phyloP scores from a whole-genome alignment of 495 filamentous ascomycete genomes.

The Penicillium cataractarum region DNA sequence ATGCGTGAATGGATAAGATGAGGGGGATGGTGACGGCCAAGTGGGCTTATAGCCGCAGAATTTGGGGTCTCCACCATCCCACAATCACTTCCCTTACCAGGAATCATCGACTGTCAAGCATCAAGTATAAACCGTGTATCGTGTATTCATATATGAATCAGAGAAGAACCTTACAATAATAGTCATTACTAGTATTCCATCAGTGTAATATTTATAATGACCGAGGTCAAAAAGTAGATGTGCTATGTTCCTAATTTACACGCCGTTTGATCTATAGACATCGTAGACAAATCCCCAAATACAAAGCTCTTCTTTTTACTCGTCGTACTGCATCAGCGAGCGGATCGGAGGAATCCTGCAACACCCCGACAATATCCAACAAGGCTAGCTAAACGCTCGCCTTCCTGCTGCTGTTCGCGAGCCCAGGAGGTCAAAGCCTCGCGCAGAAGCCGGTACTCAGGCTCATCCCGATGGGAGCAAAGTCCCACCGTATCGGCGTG shows the following conservation, averaged over 20 bases:
- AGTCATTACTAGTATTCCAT: not conserved
- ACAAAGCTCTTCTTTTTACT: not conserved
- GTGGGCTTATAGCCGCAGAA: not conserved
- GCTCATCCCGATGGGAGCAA: conserved; percentile 48
- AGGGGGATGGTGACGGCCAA: not conserved
- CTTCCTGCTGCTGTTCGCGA: conserved; percentile 66
- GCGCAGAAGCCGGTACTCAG: conserved; percentile 45
- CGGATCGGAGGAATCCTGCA: conserved; percentile 81
- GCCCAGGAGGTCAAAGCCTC: conserved; percentile 65
- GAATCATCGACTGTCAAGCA: not conserved
- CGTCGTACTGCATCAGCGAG: conserved; percentile 28
- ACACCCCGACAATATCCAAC: conserved; percentile 89
- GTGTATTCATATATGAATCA: not conserved
- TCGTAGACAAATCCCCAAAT: not conserved
- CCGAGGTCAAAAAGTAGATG: not conserved
- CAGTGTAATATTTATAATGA: not conserved
- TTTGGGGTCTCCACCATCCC: not conserved
- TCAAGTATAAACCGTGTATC: not conserved
- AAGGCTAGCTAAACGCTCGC: conserved; percentile 68
- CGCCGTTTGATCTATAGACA: not conserved
- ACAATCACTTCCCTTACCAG: not conserved
- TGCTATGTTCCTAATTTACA: conserved; percentile 4
- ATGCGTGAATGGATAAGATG: not conserved
- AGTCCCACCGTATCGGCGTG: conserved; percentile 64
- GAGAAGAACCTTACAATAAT: not conserved